Conservation (phyloP, 257 asterid species). For the Penstemon newberryi region DNA sequence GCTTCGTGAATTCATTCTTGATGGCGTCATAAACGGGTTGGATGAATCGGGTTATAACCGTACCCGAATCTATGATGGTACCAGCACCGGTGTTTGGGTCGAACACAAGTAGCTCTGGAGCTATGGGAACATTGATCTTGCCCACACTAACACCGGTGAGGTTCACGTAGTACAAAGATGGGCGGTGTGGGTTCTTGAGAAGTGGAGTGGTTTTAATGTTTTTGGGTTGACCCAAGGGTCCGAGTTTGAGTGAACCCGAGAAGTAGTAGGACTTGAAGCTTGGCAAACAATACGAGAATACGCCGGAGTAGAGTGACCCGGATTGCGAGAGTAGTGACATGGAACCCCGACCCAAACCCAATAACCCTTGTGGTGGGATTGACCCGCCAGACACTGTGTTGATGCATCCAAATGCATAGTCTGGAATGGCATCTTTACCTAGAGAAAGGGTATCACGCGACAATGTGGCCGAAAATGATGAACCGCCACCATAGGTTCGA, state of each 20-base stretch:
- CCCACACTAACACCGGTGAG: slow-evolving; percentile 82
- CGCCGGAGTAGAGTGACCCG: slow-evolving; percentile 62
- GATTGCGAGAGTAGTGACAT: slow-evolving; percentile 74
- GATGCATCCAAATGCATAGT: slow-evolving; percentile 81
- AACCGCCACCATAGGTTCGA: slow-evolving; percentile 73
- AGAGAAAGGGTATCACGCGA: slow-evolving; percentile 66
- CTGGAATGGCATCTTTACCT: slow-evolving; percentile 53
- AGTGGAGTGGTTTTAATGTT: slow-evolving; percentile 71
- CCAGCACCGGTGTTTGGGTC: slow-evolving; percentile 76
- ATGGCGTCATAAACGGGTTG: slow-evolving; percentile 56
- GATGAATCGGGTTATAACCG: slow-evolving; percentile 81
- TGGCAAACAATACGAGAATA: slow-evolving; percentile 80
- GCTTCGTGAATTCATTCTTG: slow-evolving; percentile 69
- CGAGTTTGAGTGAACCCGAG: slow-evolving; percentile 88
- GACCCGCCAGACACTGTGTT: slow-evolving; percentile 54
- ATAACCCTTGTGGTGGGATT: slow-evolving; percentile 78
- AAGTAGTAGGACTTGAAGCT: slow-evolving; percentile 82
- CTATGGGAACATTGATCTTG: slow-evolving; percentile 52
- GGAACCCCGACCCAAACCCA: slow-evolving; percentile 89
- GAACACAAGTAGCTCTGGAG: slow-evolving; percentile 60
- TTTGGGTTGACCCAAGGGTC: slow-evolving; percentile 79
- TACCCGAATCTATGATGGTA: slow-evolving; percentile 85
- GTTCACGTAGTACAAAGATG: slow-evolving; percentile 80
- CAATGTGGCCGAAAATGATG: slow-evolving; percentile 62
- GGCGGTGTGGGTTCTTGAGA: slow-evolving; percentile 77